Evolutionary conservation across 169 alveolate genomes (phyloP), one percentile per base, ranked within the genome.

Genomic region (Plasmodium blacklocki): DNA sequence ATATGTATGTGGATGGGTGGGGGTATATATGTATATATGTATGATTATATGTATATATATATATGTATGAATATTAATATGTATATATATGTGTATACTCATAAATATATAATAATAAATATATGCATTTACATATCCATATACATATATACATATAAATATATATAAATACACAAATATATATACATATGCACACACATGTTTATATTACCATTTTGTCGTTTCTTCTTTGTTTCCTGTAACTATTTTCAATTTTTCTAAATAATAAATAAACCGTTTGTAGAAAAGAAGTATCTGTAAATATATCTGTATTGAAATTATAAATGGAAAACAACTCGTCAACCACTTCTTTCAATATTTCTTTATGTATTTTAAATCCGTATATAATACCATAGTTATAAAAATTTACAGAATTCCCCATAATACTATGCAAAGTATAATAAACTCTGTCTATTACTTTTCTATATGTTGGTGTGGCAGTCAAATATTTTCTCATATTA

Each of bases 221-320:
- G 58, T 75, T 75, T 12, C 76, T 7, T 3, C 88, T 63, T 11
- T 75, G 88, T 5, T 50, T n/a, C 15, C 2, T 29, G 19, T 45
- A 75, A 43, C 88, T 58, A 19, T 75, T 21, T 32, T 75, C 72
- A 15, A 75, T 63, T 21, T 75, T 75, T 70, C 43, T 63, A 59
- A 62, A 75, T n/a, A 75, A 58, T 21, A 75, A 23, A 15, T 67
- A 29, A 11, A 75, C 88, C 0, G 88, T 63, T 67, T 75, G 88
- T 32, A 75, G 14, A 67, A 75, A 75, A 18, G 88, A 75, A 1
- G 64, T 39, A 15, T 75, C 88, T 2, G 67, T 43, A 21, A 75
- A 75, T 32, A 62, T 19, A 19, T 52, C 32, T 21, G 15, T 64
- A 32, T 75, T n/a, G n/a, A n/a, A n/a, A n/a, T n/a, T n/a, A n/a